Base-by-base conservation (phyloP, 768 basidiomycete species). In the Cytidiella melzeri region DNA sequence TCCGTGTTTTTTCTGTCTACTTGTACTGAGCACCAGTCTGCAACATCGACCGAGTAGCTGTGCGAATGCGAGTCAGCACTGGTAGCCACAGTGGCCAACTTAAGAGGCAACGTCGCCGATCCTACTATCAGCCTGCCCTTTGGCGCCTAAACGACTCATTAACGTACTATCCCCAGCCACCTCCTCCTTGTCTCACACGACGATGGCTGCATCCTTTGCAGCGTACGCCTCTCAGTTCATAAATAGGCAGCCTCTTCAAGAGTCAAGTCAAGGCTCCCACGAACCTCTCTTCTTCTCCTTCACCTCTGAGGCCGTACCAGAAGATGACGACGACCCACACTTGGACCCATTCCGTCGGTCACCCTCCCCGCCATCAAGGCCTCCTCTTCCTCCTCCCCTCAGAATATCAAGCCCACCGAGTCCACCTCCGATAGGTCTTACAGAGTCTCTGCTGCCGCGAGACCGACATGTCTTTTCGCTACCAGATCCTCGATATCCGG, bases 271-370 rank as follows among this genome's bases (percentile, higher is more conserved):
- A 58, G 75, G 80, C 19, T 81, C 81, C 34, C 73, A 71, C 30
- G 87, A 88, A 67, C 88, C 89, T 47, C 78, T 92, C 65, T 92
- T 92, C 74, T 92, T 87, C 74, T 91, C 88, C 18, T 90, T 91
- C 66, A 83, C 83, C 40, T 87, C 87, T 54, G 85, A 87, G 68
- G 75, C 81, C 47, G 67, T 72, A 60, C 64, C 69, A 53, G 84
- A 87, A 63, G 87, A 89, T 70, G 61, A 76, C 23, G 84, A 87
- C 63, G 87, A 90, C 65, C 88, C 88, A 1, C 86, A 88, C 69
- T 70, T 89, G 25, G 30, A 34, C 30, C 30, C 30, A 34, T 34
- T 84, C 9, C 76, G 83, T 49, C 75, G 76, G 26, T 69, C 73
- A 0, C 65, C 73, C 2, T 71, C 75, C 4, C 71, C 71, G 0